Base-by-base conservation (phyloP, 805 yeast genomes). In the Cyberlindnera japonica region DNA sequence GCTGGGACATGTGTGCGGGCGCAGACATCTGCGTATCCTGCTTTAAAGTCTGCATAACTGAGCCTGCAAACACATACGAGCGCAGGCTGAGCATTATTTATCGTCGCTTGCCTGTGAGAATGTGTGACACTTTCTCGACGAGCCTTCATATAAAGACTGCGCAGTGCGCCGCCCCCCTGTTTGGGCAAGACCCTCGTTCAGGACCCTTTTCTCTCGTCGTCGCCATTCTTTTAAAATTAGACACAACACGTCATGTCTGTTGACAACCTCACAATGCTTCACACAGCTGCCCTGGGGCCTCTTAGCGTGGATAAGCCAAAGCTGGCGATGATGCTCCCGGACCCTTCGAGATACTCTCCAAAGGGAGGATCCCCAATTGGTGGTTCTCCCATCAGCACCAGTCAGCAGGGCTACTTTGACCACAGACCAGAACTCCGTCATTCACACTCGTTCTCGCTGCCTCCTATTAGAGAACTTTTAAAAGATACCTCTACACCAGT, bases 301-400 rank as follows among this genome's bases (percentile, higher is more conserved):
- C 25, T 27, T 27, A 16, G 16, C 11, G 18, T 31, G 12, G 37
- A 43, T 17, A 47, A 42, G 24, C 50, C 51, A 17, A 43, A 43
- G 30, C 40, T 50, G 12, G 31, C 40, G 12, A 45, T 48, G 51
- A 42, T 48, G 47, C 42, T 49, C 2, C 56, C 56, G 12, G 50
- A 48, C 27, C 54, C 56, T 9, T n/a, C 45, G 11, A 43, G 48
- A 31, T 40, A 44, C 27, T 40, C 50, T 3, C 42, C 51, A 9
- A 37, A 19, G 22, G 26, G 27, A 3, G 20, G 17, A 5, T 35
- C 35, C 13, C 41, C 34, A 11, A 15, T 7, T 13, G n/a, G 19
- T 13, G 22, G 30, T 6, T 34, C 34, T 5, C 44, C 34, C 11
- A 14, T 13, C 20, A 21, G 25, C 30, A 39, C 30, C 5, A 11